Evolutionary conservation across 1,284 basidiomycete genomes (phyloP), one percentile per base, ranked within the genome.

Genomic region (Farysia itapuensis): DNA sequence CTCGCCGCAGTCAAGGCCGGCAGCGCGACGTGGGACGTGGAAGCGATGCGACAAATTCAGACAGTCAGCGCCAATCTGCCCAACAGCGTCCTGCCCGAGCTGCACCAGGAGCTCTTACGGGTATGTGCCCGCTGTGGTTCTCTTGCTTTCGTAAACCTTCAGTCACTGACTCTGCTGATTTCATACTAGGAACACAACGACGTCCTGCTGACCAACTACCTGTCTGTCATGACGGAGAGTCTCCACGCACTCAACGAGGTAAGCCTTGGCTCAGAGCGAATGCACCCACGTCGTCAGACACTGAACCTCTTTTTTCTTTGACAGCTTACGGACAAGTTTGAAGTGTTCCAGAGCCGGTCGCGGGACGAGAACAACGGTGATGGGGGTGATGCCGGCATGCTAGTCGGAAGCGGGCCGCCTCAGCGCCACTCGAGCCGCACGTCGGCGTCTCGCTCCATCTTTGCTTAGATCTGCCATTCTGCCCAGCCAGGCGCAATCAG

Each of bases 141-240:
- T n/a, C n/a, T n/a, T n/a, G n/a, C n/a, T n/a, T n/a, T n/a, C n/a
- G n/a, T n/a, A n/a, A n/a, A n/a, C n/a, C n/a, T n/a, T n/a, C n/a
- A n/a, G n/a, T n/a, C n/a, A n/a, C n/a, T n/a, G n/a, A n/a, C n/a
- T n/a, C n/a, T n/a, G n/a, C n/a, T n/a, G n/a, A n/a, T n/a, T n/a
- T n/a, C n/a, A n/a, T n/a, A n/a, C n/a, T 37, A 94, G 90, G 94
- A 98, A 83, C 90, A 93, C 78, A 88, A 89, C 74, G 93, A 98
- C 74, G 90, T 93, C 8, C 89, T 96, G 58, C 81, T 98, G 19
- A 95, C 90, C 1, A 85, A 86, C 8, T 90, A 92, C 77, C 81
- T 98, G 14, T 86, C 90, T 0, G 84, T 85, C 8, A 79, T 97
- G 58, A 97, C 92, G 1, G 91, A 90, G 77, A 88, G 88, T 28